phyloP scores from a whole-genome alignment of 2,329 filamentous ascomycete species.

The Mycosphaerella sp. region DNA sequence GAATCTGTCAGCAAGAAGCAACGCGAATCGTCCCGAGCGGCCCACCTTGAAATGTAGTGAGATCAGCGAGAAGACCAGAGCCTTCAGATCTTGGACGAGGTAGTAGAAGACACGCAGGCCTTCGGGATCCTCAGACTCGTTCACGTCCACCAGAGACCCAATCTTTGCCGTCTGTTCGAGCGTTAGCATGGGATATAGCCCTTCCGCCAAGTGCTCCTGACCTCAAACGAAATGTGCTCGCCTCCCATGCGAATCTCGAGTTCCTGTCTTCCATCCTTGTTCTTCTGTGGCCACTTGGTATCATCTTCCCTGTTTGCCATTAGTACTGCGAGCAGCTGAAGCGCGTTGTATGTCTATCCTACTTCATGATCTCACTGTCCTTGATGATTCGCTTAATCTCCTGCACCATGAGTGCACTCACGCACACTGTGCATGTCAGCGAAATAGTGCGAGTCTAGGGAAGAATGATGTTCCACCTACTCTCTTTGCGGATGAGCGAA shows the following conservation, averaged over 20 bases:
- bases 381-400: slow-evolving; percentile 98
- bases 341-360: slow-evolving; percentile 29
- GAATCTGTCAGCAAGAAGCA: background rate
- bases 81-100: slow-evolving; percentile 93
- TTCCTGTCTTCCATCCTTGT: slow-evolving; percentile 96
- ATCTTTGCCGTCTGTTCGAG: slow-evolving; percentile 82
- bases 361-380: slow-evolving; percentile 96
- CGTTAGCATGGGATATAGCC: background rate
- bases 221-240: slow-evolving; percentile 98
- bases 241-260: slow-evolving; percentile 89
- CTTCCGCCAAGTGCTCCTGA: slow-evolving; percentile 36
- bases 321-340: background rate
- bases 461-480: slow-evolving; percentile 49
- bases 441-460: background rate
- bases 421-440: slow-evolving; percentile 67
- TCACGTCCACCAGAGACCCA: slow-evolving; percentile 91
- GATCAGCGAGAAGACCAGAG: slow-evolving; percentile 92
- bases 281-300: slow-evolving; percentile 97
- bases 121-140: slow-evolving; percentile 91
- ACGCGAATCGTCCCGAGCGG: slow-evolving; percentile 11
- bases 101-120: slow-evolving; percentile 98
- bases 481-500: slow-evolving; percentile 98
- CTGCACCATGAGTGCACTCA: slow-evolving; percentile 80
- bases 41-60: slow-evolving; percentile 88
- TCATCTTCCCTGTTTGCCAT: slow-evolving; percentile 73